Percentiles rank a stretch among this genome's conserved stretches.
These are phyloP conservation scores for Combretum micranthum DNA, from an alignment of 345 rosid genomes.

Conservation along the genomic window DNA sequence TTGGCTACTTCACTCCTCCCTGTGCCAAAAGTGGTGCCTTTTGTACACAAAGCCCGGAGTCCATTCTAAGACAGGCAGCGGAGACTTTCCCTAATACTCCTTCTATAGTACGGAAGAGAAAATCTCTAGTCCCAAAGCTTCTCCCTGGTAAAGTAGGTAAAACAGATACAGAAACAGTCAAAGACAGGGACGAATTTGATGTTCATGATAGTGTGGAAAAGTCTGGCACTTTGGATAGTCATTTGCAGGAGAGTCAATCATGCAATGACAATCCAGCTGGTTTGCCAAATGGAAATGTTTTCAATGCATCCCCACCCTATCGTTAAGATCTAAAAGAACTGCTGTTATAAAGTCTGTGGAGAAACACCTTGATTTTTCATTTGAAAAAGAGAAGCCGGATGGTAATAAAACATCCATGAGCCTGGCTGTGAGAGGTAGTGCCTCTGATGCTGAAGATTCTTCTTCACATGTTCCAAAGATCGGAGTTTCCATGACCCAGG, in stretches of 20 bases:
- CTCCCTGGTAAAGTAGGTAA: constrained; percentile 22
- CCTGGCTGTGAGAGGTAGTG: constrained; percentile 20
- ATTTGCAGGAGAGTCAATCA: constrained; percentile 27
- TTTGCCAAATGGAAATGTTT: constrained; percentile 38
- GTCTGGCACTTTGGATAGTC: constrained; percentile 26
- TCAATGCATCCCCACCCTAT: constrained; percentile 86
- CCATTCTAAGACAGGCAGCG: constrained; percentile 70
- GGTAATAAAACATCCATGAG: constrained; percentile 32
- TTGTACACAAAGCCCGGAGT: constrained; percentile 57
- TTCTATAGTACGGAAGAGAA: constrained; percentile 82
- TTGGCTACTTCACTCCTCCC: constrained; percentile 83
- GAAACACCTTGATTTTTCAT: constrained; percentile 80
- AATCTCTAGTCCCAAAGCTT: constrained; percentile 19
- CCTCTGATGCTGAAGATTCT: constrained; percentile 29
- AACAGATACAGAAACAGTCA: constrained; percentile 19
- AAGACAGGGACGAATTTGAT: constrained; percentile 16
- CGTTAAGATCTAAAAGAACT: constrained; percentile 73
- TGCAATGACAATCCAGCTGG: constrained; percentile 19
- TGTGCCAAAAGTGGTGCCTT: constrained; percentile 38
- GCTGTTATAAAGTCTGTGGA: constrained; percentile 72
- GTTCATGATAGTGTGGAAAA: constrained; percentile 24
- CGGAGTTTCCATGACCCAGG: no score
- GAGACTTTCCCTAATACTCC: constrained; percentile 83
- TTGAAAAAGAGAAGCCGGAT: constrained; percentile 35
- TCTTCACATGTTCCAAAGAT: constrained; percentile 12